Conservation (phyloP, 2,329 filamentous ascomycete species). For the Metarhizium robertsii region DNA sequence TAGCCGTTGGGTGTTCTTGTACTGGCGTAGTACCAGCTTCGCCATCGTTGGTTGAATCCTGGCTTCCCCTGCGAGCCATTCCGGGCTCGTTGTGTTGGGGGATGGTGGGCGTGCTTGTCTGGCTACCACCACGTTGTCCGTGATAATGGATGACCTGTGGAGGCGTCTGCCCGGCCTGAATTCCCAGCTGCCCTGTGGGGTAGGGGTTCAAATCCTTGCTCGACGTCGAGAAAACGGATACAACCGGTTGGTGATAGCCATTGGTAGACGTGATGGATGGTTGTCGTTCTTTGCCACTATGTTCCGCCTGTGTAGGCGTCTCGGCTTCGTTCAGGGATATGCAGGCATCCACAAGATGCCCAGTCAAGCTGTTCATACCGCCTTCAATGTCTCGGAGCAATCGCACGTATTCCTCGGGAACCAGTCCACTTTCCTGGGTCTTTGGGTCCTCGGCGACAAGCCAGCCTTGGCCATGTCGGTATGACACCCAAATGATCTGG, state of each 20-base stretch:
- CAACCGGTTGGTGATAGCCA: conserved; percentile 59
- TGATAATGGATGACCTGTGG: conserved; percentile 61
- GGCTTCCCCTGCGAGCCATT: conserved; percentile 37
- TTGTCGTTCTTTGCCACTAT: conserved; percentile 35
- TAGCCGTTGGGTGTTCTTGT: conserved; percentile 22
- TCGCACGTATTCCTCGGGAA: conserved; percentile 93
- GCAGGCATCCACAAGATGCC: conserved; percentile 44
- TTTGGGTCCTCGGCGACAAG: conserved; percentile 92
- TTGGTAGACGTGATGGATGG: conserved; percentile 39
- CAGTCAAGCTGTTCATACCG: conserved; percentile 66
- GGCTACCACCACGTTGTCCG: conserved; percentile 57
- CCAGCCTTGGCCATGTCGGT: conserved; percentile 94
- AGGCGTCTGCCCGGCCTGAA: conserved; percentile 51
- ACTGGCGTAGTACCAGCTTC: conserved; percentile 27
- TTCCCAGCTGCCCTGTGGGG: conserved; percentile 54
- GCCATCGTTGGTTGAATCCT: conserved; percentile 32
- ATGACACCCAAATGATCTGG: conserved; percentile 93
- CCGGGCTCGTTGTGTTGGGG: conserved; percentile 41
- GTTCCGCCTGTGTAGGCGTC: conserved; percentile 54
- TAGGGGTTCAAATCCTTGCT: conserved; percentile 62
- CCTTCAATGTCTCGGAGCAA: conserved; percentile 89
- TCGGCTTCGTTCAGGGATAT: conserved; percentile 45
- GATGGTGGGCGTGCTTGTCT: conserved; percentile 54
- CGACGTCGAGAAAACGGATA: conserved; percentile 62
- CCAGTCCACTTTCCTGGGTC: conserved; percentile 86